Evolutionary conservation across 306 rosid species (phyloP), one percentile per base, ranked within the genome.

Genomic region (Ammopiptanthus mongolicus): DNA sequence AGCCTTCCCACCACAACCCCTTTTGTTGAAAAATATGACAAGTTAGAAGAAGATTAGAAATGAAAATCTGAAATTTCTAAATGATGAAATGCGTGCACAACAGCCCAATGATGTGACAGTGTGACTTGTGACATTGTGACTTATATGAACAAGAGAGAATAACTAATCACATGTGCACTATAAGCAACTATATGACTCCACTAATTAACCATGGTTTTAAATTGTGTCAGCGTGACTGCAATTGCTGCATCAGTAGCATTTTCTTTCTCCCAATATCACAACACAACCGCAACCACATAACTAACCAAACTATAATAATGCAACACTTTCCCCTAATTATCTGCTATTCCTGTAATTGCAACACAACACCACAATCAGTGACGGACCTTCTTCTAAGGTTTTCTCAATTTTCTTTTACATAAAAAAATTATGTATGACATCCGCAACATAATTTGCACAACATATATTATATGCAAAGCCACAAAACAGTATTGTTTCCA

Each of bases 1-100:
- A 94, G 81, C 19, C 98, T 79, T 4, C 98, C 98, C 25, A 91
- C 97, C 11, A 94, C 97, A 6, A 94, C 98, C 1, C 98, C 98
- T 25, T 86, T 57, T 5, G 64, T 57, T 25, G 37, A 57, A 5
- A 25, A 28, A 57, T 36, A 57, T 57, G 37, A 23, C 64, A 57
- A 25, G 10, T 44, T 44, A 28, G n/a, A 10, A 12, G 64, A 57
- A 57, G 14, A 57, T 5, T 8, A 57, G 37, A 57, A 57, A 11
- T 12, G 37, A 33, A n/a, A 23, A 57, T 13, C 8, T 13, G 14
- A 25, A 57, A 57, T 57, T 25, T 57, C 37, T 57, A 57, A 5
- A 33, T 33, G 6, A 57, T 12, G 15, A 57, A 23, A 57, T 12
- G 37, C 25, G 37, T 2, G 18, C 14, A 44, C 4, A 57, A 57